Percentiles rank a stretch among this genome's conserved stretches.
Evolutionary conservation across 1,284 basidiomycete species (phyloP).

Genomic region (Papiliotrema nemorosa): DNA sequence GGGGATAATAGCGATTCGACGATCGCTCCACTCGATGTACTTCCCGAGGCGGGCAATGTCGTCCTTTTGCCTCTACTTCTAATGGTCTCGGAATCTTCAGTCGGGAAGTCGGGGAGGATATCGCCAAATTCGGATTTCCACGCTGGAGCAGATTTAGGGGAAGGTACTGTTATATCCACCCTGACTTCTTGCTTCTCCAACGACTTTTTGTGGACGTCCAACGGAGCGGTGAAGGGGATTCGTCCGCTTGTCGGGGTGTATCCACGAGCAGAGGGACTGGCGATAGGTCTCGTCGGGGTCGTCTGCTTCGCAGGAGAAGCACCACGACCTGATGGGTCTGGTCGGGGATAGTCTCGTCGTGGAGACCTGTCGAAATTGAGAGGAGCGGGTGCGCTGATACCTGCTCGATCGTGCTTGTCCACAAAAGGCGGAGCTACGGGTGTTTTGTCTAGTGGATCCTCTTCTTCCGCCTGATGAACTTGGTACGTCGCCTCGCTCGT

Average conservation of each 20-base stretch:
- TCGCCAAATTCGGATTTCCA: slow-evolving; percentile 24
- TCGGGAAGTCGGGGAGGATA: too few relatives aligned
- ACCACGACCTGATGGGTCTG: background rate
- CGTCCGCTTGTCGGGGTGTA: slow-evolving; percentile 14
- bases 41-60: slow-evolving; percentile 21
- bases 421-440: slow-evolving; percentile 13
- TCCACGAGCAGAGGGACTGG: slow-evolving; percentile 4
- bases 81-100: slow-evolving; percentile 19
- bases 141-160: slow-evolving; percentile 17
- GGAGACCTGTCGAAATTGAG: slow-evolving; percentile 1
- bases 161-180: background rate
- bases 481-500: slow-evolving; percentile 15
- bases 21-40: slow-evolving; percentile 4
- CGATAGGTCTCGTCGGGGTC: slow-evolving; percentile 8
- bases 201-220: background rate
- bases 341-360: background rate
- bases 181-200: background rate
- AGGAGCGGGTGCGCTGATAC: background rate
- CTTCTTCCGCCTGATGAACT: background rate
- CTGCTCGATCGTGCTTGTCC: slow-evolving; percentile 11
- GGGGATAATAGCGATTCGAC: slow-evolving; percentile 1
- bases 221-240: slow-evolving; percentile 5
- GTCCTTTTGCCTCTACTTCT: slow-evolving; percentile 19
- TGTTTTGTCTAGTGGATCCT: slow-evolving; percentile 5
- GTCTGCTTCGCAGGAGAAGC: background rate